A percentile compares a stretch with the other conserved stretches of the same genome.
Conservation (phyloP, 2,329 filamentous ascomycete species). For the Ciborinia camelliae region DNA sequence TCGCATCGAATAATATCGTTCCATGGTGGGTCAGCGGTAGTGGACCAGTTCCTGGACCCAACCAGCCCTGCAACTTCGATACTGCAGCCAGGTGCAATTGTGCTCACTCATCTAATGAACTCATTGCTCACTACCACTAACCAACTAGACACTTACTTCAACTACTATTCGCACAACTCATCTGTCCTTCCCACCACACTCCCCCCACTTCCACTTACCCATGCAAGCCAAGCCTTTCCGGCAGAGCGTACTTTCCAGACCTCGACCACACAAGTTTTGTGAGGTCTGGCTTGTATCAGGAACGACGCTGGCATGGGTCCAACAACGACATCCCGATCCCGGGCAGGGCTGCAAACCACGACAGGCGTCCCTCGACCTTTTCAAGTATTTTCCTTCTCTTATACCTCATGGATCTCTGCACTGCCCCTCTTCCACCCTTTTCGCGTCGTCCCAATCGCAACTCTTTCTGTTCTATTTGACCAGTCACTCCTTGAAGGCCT, state of each 20-base stretch:
- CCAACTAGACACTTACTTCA: conserved; percentile 9
- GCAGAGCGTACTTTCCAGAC: conserved; percentile 32
- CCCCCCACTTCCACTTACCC: conserved; percentile 18
- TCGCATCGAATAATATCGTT: conserved; percentile 22
- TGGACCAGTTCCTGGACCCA: conserved; percentile 13
- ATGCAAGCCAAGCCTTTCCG: conserved; percentile 28
- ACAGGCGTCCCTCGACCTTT: conserved; percentile 39
- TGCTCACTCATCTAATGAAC: conserved; percentile 17
- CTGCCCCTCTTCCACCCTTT: conserved; percentile 46
- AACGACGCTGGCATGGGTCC: conserved; percentile 33
- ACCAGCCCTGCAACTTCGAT: conserved; percentile 24
- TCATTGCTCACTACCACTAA: conserved; percentile 2
- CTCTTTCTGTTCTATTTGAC: conserved; percentile 42
- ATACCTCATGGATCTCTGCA: conserved; percentile 50
- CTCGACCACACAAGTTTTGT: conserved; percentile 34
- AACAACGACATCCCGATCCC: conserved; percentile 35
- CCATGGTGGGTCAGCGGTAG: conserved; percentile 22
- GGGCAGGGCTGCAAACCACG: conserved; percentile 31
- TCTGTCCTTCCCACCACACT: conserved; percentile 3
- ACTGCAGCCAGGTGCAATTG: conserved; percentile 16
- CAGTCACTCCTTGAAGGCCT: conserved; percentile 51
- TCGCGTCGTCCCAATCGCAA: conserved; percentile 46
- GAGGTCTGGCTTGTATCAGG: conserved; percentile 38
- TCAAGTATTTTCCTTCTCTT: conserved; percentile 46
- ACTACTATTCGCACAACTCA: conserved; percentile 18